phyloP scores from a whole-genome alignment of 306 rosid genomes.

The Ceratonia siliqua region DNA sequence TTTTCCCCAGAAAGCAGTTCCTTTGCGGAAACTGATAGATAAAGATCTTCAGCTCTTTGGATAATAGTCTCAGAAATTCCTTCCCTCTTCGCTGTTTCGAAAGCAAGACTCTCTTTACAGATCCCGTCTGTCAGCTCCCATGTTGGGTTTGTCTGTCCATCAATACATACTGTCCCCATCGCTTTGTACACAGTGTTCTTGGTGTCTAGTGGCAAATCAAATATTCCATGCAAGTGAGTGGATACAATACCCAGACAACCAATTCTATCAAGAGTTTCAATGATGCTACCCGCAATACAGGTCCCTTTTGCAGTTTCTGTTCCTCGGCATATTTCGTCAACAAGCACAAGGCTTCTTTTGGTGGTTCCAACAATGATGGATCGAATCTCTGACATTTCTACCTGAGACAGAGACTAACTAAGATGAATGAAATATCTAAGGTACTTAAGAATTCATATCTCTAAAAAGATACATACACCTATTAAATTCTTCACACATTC shows the following conservation, averaged over 20 bases:
- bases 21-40: constrained; percentile 56
- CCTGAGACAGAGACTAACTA: constrained; percentile 53
- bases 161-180: constrained; percentile 69
- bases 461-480: constrained; percentile 20
- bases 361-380: constrained; percentile 71
- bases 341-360: constrained; percentile 83
- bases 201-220: constrained; percentile 66
- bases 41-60: constrained; percentile 76
- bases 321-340: constrained; percentile 98
- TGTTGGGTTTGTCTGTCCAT: constrained; percentile 80
- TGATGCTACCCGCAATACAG: constrained; percentile 91
- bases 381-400: constrained; percentile 94
- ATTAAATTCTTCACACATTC: not conserved
- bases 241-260: constrained; percentile 94
- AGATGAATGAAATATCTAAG: constrained; percentile 23
- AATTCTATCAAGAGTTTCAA: constrained; percentile 73
- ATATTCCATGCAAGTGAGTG: constrained; percentile 93
- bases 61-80: constrained; percentile 74
- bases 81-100: constrained; percentile 91
- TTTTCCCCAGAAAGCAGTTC: constrained; percentile 38
- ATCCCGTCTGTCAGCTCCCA: constrained; percentile 82
- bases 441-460: not conserved
- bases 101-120: constrained; percentile 94
- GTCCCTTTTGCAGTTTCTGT: constrained; percentile 98
- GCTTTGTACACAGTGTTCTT: constrained; percentile 71